Evolutionary conservation across 306 rosid genomes (phyloP).

Genomic region (Corylus heterophylla): DNA sequence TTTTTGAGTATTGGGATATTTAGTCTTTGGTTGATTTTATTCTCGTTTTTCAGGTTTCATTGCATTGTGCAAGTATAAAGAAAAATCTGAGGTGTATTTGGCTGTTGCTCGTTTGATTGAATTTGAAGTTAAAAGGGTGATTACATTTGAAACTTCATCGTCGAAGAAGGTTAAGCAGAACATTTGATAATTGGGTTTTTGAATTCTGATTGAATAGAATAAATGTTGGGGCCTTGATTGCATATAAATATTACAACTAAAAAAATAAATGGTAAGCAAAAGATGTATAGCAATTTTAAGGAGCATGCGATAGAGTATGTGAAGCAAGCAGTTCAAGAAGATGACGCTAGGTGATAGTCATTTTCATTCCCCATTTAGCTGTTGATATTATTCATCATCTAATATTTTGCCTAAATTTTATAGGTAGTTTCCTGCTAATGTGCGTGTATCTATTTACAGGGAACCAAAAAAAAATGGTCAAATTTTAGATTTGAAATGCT

Average conservation of each 20-base stretch:
- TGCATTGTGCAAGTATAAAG: no score
- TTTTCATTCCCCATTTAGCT: background rate
- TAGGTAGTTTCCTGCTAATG: background rate
- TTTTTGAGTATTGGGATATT: no score
- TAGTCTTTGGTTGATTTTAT: no score
- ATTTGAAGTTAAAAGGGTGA: background rate
- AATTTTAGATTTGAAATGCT: background rate
- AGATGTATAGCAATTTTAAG: slow-evolving; percentile 94
- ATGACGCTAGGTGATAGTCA: slow-evolving; percentile 37
- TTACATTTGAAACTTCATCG: background rate
- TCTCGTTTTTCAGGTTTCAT: no score
- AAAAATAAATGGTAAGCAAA: background rate
- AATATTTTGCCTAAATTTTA: background rate
- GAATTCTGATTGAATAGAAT: background rate
- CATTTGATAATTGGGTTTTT: background rate
- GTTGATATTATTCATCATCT: background rate
- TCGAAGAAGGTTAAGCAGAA: background rate
- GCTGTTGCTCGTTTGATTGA: no score
- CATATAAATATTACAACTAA: background rate
- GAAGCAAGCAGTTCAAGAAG: slow-evolving; percentile 92
- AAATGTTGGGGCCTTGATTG: background rate
- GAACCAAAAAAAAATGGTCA: background rate
- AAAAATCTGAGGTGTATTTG: no score
- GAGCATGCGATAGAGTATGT: slow-evolving; percentile 94
- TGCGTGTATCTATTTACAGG: background rate